phyloP scores from a whole-genome alignment of 345 rosid genomes.

The Raphanus raphanistrum region DNA sequence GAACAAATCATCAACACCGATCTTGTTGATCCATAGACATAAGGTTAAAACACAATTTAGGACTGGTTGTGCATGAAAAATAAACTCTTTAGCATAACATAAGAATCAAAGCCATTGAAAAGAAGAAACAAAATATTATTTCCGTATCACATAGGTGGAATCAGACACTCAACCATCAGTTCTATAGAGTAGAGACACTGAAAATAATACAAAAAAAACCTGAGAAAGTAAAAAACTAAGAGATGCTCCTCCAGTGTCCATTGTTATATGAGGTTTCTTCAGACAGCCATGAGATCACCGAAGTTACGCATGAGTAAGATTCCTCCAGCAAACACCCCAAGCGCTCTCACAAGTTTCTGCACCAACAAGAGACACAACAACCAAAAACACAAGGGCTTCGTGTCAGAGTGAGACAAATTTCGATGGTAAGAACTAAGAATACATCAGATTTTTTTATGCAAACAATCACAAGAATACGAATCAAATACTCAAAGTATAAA shows the following conservation, averaged over 20 bases:
- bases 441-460: background rate
- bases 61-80: background rate
- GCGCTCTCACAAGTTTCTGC: constrained; percentile 79
- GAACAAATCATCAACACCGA: background rate
- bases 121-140: background rate
- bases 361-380: constrained; percentile 5
- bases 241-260: background rate
- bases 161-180: background rate
- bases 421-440: background rate
- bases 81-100: background rate
- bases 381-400: background rate
- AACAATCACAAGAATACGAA: background rate
- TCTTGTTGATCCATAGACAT: background rate
- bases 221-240: constrained; percentile 6
- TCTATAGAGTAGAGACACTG: background rate
- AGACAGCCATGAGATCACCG: constrained; percentile 88
- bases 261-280: constrained; percentile 40
- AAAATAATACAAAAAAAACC: background rate
- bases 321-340: constrained; percentile 76
- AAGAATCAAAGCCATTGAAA: background rate
- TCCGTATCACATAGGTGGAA: background rate
- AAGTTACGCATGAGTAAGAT: constrained; percentile 75
- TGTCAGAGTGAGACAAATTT: constrained; percentile 2
- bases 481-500: background rate
- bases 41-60: background rate